These are phyloP conservation scores for Coccomyxa sp. DNA, from an alignment of 139 green algal genomes.

Conservation along the genomic window DNA sequence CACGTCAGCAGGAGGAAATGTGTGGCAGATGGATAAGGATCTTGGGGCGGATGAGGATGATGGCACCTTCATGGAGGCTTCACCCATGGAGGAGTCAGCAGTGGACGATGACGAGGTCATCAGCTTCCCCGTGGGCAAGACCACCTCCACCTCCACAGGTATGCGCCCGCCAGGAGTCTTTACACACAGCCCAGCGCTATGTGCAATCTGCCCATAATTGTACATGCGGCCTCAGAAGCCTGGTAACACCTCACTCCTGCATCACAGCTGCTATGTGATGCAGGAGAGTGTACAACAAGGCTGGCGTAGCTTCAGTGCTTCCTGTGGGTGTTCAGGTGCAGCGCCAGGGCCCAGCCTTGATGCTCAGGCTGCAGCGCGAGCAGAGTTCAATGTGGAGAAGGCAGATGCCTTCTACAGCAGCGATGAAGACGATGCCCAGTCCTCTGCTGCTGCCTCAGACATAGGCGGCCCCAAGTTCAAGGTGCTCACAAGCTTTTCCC, in stretches of 20 bases:
- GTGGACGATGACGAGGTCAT: not conserved
- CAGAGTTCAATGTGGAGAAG: not conserved
- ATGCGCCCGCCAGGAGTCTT: too few species aligned
- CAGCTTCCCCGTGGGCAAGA: too few species aligned
- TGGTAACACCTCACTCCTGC: too few species aligned
- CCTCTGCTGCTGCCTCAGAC: not conserved
- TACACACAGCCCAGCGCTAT: too few species aligned
- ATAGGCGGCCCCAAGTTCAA: not conserved
- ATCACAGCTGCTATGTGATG: too few species aligned
- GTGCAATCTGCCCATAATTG: too few species aligned
- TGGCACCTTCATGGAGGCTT: not conserved
- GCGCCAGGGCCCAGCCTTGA: not conserved
- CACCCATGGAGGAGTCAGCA: not conserved
- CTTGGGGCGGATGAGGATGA: not conserved
- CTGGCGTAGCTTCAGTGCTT: too few species aligned
- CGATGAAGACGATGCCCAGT: constrained; percentile 10
- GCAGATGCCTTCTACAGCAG: constrained; percentile 20
- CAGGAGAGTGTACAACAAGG: too few species aligned
- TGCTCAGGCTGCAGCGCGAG: constrained; percentile 18
- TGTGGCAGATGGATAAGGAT: not conserved
- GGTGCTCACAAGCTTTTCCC: not conserved
- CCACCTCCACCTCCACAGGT: too few species aligned
- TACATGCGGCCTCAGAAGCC: too few species aligned
- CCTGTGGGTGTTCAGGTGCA: not conserved
- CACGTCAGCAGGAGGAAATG: not conserved